Conservation (phyloP, 345 rosid genomes). For the Arabidopsis suecica region DNA sequence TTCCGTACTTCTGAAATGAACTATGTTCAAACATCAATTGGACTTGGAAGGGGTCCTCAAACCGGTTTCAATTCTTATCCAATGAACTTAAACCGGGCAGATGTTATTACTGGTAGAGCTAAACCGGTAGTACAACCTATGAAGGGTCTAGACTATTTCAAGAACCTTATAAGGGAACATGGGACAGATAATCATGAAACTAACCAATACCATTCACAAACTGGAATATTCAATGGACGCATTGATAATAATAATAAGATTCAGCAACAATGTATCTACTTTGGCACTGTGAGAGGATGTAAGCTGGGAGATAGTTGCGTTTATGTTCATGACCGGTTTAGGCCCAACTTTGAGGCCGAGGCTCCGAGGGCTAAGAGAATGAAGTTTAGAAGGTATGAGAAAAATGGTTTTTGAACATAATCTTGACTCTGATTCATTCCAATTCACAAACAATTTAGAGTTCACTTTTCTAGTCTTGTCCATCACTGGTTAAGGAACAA, state of each 20-base stretch:
- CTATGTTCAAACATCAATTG: conserved; percentile 29
- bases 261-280: conserved; percentile 54
- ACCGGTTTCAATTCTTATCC: conserved; percentile 34
- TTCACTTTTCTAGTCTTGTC: conserved; percentile 1
- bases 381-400: conserved; percentile 42
- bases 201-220: conserved; percentile 32
- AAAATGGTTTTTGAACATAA: conserved; percentile 31
- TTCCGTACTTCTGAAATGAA: conserved; percentile 31
- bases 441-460: not conserved
- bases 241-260: conserved; percentile 33
- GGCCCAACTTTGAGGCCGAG: conserved; percentile 34
- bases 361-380: conserved; percentile 55
- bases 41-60: conserved; percentile 29
- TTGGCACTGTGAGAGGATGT: conserved; percentile 57
- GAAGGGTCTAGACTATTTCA: conserved; percentile 59
- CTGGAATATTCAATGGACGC: conserved; percentile 22
- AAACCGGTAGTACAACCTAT: conserved; percentile 32
- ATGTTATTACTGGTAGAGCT: conserved; percentile 20
- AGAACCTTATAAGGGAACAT: conserved; percentile 72
- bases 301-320: conserved; percentile 54
- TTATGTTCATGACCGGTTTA: conserved; percentile 50
- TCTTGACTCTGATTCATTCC: not conserved
- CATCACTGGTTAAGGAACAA: not conserved
- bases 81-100: conserved; percentile 23
- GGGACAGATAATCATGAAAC: conserved; percentile 52